Base-by-base conservation (phyloP, 1,284 basidiomycete species). In the Tilletia caries region DNA sequence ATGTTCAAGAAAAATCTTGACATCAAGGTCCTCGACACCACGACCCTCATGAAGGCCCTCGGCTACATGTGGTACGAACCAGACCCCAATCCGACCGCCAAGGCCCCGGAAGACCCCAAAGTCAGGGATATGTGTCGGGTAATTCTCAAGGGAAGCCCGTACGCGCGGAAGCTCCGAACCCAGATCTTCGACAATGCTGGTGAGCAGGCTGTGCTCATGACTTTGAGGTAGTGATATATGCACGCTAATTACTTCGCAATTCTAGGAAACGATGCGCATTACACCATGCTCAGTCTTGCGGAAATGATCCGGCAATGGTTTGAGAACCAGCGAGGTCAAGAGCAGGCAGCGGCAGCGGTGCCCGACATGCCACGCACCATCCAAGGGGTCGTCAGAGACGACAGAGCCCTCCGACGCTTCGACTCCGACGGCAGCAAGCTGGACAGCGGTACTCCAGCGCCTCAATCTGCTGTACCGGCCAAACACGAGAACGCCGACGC, bases 251-350 rank as follows among this genome's bases (percentile, higher is more conserved):
- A 10, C 15, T 41, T 15, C 15, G 37, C 37, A 15, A 41, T 50
- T 50, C 20, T 18, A 50, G 48, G 58, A 8, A 62, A 62, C 33
- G 58, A 62, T 29, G 58, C 58, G 18, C 58, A 62, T 23, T 62
- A 62, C 33, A 62, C 58, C 32, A 12, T 62, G 6, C 58, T 62
- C 4, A n/a, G 32, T 23, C 32, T 62, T 23, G 58, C 58, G 18
- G 32, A 62, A 34, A 62, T 62, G 58, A 33, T 27, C 18, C 10
- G 58, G 8, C 29, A 34, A 18, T 33, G 32, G 18, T 25, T 29
- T 13, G 23, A 54, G 52, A 25, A 54, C 25, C n/a, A 25, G 25
- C n/a, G 25, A 6, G 27, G 15, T 15, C 37, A 15, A 41, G 37
- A 15, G 37, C 37, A 41, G 15, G 37, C 37, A 10, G 37, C 37